These are phyloP conservation scores for Phlebopus sp. DNA, from an alignment of 1,284 basidiomycete genomes.

Conservation along the genomic window DNA sequence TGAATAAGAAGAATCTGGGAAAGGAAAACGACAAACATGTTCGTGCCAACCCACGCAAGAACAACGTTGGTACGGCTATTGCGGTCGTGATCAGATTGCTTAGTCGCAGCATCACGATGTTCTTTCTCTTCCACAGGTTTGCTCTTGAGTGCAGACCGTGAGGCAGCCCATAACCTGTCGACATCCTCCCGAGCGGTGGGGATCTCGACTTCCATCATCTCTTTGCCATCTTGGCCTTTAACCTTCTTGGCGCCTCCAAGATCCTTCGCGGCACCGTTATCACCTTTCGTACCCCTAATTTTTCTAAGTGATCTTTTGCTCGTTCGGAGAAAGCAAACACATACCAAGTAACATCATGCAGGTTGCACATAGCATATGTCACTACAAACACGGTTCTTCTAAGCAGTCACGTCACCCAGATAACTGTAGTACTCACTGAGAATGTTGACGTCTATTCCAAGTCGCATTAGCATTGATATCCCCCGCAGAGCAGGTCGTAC, in stretches of 20 bases:
- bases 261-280: constrained; percentile 83
- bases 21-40: constrained; percentile 54
- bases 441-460: constrained; percentile 76
- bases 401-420: not conserved
- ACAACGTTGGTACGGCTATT: constrained; percentile 85
- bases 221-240: constrained; percentile 79
- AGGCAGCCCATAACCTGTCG: constrained; percentile 79
- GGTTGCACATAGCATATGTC: constrained; percentile 90
- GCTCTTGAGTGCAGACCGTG: constrained; percentile 62
- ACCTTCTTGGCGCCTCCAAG: constrained; percentile 87
- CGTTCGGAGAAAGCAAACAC: constrained; percentile 5
- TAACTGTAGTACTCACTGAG: constrained; percentile 47
- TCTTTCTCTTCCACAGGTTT: constrained; percentile 70
- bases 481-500: constrained; percentile 24
- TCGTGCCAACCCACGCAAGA: constrained; percentile 80
- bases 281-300: constrained; percentile 82
- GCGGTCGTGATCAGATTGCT: constrained; percentile 83
- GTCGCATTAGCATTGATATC: constrained; percentile 12
- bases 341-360: constrained; percentile 85
- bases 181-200: constrained; percentile 82
- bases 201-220: constrained; percentile 81
- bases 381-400: constrained; percentile 36
- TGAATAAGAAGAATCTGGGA: constrained; percentile 10
- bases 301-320: constrained; percentile 6
- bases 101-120: constrained; percentile 83